Evolutionary conservation across 257 asterid genomes (phyloP), one percentile per base, ranked within the genome.

Genomic region (Leonotis leonurus): DNA sequence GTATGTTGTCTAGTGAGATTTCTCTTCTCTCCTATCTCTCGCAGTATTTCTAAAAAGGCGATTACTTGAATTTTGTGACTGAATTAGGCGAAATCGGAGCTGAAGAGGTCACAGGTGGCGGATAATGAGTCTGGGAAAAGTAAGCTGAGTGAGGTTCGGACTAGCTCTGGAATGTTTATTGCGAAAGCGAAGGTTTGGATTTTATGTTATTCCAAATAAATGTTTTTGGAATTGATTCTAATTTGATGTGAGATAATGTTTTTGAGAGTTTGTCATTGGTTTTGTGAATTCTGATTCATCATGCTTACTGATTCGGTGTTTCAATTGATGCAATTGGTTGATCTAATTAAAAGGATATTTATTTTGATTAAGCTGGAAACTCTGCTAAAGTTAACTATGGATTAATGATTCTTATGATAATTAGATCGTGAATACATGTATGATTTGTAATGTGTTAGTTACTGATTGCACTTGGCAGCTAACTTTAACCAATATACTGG

Each of bases 151-250:
- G 90, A 84, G 77, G 95, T 83, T 49, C 87, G 97, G 78, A 92
- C 97, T 46, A 89, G 98, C 85, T 89, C 98, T 13, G 98, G 97
- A 54, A 92, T 86, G 97, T 92, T 92, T 52, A 92, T 92, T 46
- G 13, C 68, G 18, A 92, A 86, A 73, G 95, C 36, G 52, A 89
- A 86, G 98, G 98, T 92, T 65, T 32, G 88, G 22, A 49, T 64
- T 70, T 49, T 57, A 3, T 56, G 7, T 36, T 21, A 5, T 24
- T 6, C 32, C n/a, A 10, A 5, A n/a, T 9, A 24, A 13, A 8
- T 9, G 24, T 60, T 3, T 57, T 3, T 27, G 40, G 18, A 14
- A 61, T 53, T 51, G 61, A 54, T 54, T 53, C 68, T 32, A 36
- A 29, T 29, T 73, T 48, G 58, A 62, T 61, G 20, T 13, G 9